Base-by-base conservation (phyloP, 495 filamentous ascomycete species). In the Cercophora samala region DNA sequence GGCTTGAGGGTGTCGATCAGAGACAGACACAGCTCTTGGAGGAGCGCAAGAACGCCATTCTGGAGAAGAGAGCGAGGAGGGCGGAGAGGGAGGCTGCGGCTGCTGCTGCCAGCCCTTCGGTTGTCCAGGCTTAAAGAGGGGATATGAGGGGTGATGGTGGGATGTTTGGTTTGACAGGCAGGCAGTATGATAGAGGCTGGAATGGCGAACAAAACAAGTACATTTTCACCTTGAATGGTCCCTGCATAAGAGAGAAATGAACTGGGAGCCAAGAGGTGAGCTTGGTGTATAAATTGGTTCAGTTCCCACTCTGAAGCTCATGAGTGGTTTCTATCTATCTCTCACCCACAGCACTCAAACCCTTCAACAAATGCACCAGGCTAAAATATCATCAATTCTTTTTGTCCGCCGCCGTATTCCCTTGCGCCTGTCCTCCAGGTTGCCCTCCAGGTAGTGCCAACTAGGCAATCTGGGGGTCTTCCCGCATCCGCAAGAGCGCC, bases 61-160 rank as follows among this genome's bases (percentile, higher is more conserved):
- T 98, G 22, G 96, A 96, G 80, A 99, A 97, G 87, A 82, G 93
- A 76, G 87, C 86, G 76, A 80, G 93, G 77, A 83, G 89, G 76
- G 89, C 90, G 59, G 84, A 88, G 75, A 81, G 85, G 53, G 86
- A 89, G 62, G 77, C 75, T 4, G 73, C 73, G 66, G 68, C 46
- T 17, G 65, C 62, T 9, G 63, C 64, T 11, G 67, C 59, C 17
- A 61, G 60, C 24, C 59, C 70, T 65, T 82, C 64, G 19, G 70
- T 68, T 18, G 73, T 68, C 24, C 58, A 73, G 24, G 71, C 69
- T 52, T 77, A 66, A 74, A 22, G 26, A 18, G 15, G 21, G 37
- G 42, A 58, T 29, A n/a, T 13, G 24, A 18, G 60, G 11, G 37
- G 37, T 8, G 37, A 9, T 46, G 37, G 8, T 29, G 4, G 26